Percentiles rank a stretch among this genome's conserved stretches.
These are phyloP conservation scores for Ogataea populi-albae DNA, from an alignment of 805 yeast genomes.

Conservation along the genomic window DNA sequence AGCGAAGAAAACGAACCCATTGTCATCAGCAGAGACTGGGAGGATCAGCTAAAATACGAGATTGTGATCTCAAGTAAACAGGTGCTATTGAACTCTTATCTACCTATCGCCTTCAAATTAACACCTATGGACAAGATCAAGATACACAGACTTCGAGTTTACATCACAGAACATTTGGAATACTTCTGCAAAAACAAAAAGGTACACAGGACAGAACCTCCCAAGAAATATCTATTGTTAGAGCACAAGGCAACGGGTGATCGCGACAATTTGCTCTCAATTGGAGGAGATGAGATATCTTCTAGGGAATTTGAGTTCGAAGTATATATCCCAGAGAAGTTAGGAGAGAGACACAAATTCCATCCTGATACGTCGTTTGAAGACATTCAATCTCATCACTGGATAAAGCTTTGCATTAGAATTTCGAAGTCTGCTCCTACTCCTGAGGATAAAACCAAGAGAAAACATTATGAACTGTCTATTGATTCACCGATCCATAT, in stretches of 20 bases:
- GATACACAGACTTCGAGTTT: conserved; percentile 80
- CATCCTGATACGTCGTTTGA: conserved; percentile 86
- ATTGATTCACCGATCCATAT: conserved; percentile 94
- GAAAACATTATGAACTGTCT: conserved; percentile 90
- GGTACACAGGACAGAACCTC: conserved; percentile 91
- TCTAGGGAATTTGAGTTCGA: conserved; percentile 84
- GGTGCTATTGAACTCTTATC: conserved; percentile 73
- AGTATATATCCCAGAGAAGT: conserved; percentile 73
- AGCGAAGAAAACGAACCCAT: conserved; percentile 93
- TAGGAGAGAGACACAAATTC: conserved; percentile 52
- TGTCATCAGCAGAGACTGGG: conserved; percentile 89
- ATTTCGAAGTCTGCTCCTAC: conserved; percentile 65
- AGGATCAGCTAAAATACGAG: conserved; percentile 84
- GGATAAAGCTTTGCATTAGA: conserved; percentile 88
- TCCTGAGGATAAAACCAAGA: conserved; percentile 42
- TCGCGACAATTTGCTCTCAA: conserved; percentile 44
- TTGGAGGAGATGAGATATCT: conserved; percentile 48
- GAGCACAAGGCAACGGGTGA: conserved; percentile 71
- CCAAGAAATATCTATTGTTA: conserved; percentile 70
- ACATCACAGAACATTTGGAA: conserved; percentile 84
- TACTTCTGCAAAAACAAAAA: conserved; percentile 82
- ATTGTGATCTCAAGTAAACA: conserved; percentile 88
- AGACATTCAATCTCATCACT: conserved; percentile 85
- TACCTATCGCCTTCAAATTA: conserved; percentile 81
- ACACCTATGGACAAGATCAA: conserved; percentile 86